Percentiles rank a stretch among this genome's conserved stretches.
Evolutionary conservation across 2,329 filamentous ascomycete genomes (phyloP).

Genomic region (Pezicula radicicola): DNA sequence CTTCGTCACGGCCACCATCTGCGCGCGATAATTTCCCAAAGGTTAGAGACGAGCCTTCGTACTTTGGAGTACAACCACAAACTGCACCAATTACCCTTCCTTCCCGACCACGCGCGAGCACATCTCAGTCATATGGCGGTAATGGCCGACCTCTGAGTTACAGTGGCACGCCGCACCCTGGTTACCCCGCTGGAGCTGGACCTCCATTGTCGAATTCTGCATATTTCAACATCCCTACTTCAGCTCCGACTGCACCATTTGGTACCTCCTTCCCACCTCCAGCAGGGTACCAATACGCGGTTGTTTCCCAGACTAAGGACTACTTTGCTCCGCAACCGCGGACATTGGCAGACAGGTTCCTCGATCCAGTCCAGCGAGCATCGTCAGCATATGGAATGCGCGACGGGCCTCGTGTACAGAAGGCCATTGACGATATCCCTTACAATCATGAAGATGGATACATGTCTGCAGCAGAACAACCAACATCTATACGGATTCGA

Average conservation of each 20-base stretch:
- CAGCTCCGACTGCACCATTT: constrained; percentile 9
- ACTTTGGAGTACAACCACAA: constrained; percentile 18
- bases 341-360: constrained; percentile 14
- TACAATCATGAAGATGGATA: constrained; percentile 21
- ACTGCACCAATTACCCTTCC: constrained; percentile 16
- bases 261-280: constrained; percentile 8
- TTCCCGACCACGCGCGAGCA: constrained; percentile 19
- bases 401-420: constrained; percentile 2
- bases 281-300: not conserved
- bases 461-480: constrained; percentile 19
- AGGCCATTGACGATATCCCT: constrained; percentile 7
- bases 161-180: constrained; percentile 3
- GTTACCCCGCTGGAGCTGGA: constrained; percentile 2
- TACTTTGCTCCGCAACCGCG: constrained; percentile 11
- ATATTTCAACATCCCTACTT: constrained; percentile 12
- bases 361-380: constrained; percentile 11
- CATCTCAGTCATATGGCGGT: constrained; percentile 14
- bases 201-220: constrained; percentile 23
- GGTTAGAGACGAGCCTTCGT: constrained; percentile 15
- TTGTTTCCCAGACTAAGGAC: constrained; percentile 3
- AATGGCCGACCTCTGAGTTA: constrained; percentile 17
- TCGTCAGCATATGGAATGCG: constrained; percentile 16
- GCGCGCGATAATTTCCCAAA: constrained; percentile 13
- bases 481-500: constrained; percentile 10
- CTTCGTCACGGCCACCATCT: constrained; percentile 17